Percentiles rank a stretch among this genome's conserved stretches.
Conservation (phyloP, 2,329 filamentous ascomycete genomes). For the Xylaria sp. region DNA sequence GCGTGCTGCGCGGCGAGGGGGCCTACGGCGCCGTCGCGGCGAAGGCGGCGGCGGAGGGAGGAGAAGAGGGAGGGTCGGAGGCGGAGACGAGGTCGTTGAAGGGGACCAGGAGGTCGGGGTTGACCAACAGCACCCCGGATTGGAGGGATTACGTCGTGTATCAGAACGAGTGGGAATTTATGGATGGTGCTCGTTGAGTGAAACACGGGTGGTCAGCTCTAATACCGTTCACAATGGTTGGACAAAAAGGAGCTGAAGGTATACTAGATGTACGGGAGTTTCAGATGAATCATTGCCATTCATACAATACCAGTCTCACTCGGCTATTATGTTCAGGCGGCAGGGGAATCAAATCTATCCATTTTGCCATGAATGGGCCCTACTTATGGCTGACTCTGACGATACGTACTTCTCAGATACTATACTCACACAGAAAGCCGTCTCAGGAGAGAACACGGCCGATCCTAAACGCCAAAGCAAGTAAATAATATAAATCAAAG, state of each 20-base stretch:
- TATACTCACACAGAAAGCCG: slow-evolving; percentile 9
- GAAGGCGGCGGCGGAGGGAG: not conserved
- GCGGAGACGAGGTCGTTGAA: not conserved
- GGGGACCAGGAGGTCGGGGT: not conserved
- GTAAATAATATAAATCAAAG: slow-evolving; percentile 6
- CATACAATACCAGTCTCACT: not conserved
- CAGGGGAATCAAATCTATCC: slow-evolving; percentile 10
- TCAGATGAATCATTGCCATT: not conserved
- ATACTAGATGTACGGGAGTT: too few relatives aligned
- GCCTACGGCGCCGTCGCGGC: too few relatives aligned
- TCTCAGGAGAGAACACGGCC: not conserved
- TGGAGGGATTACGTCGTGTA: slow-evolving; percentile 25
- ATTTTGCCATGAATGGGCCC: slow-evolving; percentile 17
- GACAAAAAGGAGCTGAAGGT: too few relatives aligned
- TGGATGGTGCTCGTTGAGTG: not conserved
- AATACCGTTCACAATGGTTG: not conserved
- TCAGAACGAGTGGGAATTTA: slow-evolving; percentile 26
- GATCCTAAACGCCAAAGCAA: slow-evolving; percentile 22
- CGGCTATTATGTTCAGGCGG: not conserved
- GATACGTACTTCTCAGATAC: slow-evolving; percentile 28
- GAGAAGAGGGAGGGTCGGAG: not conserved
- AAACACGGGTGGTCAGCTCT: not conserved
- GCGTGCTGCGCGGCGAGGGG: slow-evolving; percentile 20
- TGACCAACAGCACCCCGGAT: slow-evolving; percentile 4
- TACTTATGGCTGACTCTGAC: slow-evolving; percentile 22